Evolutionary conservation across 108 stramenopile genomes (phyloP).

Genomic region (Nannochloropsis salina): DNA sequence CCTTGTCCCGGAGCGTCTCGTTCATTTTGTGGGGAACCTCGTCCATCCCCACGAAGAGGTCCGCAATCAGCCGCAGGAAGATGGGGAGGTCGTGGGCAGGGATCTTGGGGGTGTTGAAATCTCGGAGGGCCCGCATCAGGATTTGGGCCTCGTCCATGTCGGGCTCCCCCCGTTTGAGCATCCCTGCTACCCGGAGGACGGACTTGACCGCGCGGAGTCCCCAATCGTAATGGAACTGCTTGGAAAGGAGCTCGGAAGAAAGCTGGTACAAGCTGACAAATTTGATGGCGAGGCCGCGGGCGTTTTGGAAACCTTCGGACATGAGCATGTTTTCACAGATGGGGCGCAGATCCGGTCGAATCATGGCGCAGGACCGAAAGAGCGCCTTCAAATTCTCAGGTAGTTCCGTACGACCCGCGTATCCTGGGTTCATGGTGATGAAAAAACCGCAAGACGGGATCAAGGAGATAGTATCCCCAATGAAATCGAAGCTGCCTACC

Average conservation of each 20-base stretch:
- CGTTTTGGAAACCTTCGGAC: conserved; percentile 83
- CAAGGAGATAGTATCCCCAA: conserved; percentile 72
- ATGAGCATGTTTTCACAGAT: conserved; percentile 90
- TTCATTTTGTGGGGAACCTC: conserved; percentile 70
- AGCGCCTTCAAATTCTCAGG: conserved; percentile 83
- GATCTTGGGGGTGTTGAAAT: conserved; percentile 87
- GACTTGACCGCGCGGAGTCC: conserved; percentile 82
- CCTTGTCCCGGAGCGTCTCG: conserved; percentile 63
- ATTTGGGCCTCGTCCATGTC: conserved; percentile 72
- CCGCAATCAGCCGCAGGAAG: conserved; percentile 74
- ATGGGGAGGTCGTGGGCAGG: conserved; percentile 76
- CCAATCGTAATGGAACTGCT: conserved; percentile 86
- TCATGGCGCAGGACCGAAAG: conserved; percentile 86
- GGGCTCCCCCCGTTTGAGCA: conserved; percentile 78
- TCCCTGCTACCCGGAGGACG: conserved; percentile 77
- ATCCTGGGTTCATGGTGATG: conserved; percentile 88
- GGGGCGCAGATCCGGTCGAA: conserved; percentile 78
- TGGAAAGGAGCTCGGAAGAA: conserved; percentile 70
- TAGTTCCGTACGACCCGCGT: conserved; percentile 78
- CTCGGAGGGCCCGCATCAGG: conserved; percentile 80
- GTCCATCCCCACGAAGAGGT: conserved; percentile 76
- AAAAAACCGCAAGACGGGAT: conserved; percentile 80
- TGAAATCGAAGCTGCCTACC: conserved; percentile 77
- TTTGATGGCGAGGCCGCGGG: conserved; percentile 73
- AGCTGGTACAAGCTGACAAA: conserved; percentile 81